A percentile compares a stretch with the other conserved stretches of the same genome.
Evolutionary conservation across 2,329 filamentous ascomycete genomes (phyloP).

Genomic region (Rutstroemia sp.): DNA sequence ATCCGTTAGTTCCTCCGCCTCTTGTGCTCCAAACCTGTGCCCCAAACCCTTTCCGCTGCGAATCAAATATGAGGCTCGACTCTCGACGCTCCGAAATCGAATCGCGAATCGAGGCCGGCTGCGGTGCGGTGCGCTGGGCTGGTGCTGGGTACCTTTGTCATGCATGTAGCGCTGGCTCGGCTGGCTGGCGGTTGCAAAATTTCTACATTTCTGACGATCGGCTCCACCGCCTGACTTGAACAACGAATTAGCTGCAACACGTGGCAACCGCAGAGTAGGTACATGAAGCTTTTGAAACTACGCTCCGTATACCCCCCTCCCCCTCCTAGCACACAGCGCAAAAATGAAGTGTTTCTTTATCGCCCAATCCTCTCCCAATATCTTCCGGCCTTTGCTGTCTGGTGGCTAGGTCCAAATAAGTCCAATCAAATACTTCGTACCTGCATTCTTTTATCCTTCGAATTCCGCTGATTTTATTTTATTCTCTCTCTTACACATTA

Average conservation of each 20-base stretch:
- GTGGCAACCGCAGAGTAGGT: constrained; percentile 6
- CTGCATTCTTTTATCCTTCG: constrained; percentile 9
- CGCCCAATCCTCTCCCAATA: constrained; percentile 4
- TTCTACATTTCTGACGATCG: background rate
- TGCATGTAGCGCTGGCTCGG: background rate
- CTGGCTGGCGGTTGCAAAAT: constrained; percentile 4
- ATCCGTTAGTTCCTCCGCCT: background rate
- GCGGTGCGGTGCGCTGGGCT: background rate
- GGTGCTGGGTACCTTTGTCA: background rate
- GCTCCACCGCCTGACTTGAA: constrained; percentile 8
- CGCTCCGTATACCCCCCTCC: too few species aligned
- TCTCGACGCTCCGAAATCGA: background rate
- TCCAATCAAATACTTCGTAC: background rate
- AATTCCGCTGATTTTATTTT: background rate
- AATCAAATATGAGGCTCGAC: background rate
- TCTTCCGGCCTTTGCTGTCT: constrained; percentile 6
- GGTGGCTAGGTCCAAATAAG: background rate
- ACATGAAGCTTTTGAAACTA: background rate
- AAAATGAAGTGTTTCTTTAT: constrained; percentile 9
- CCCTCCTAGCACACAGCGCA: background rate
- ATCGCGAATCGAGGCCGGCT: constrained; percentile 1
- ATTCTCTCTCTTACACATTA: constrained; percentile 2
- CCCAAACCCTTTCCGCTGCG: background rate
- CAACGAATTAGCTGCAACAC: constrained; percentile 8
- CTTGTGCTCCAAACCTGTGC: background rate